phyloP scores from a whole-genome alignment of 2,329 filamentous ascomycete species.

The Hymenoscyphus scutula region DNA sequence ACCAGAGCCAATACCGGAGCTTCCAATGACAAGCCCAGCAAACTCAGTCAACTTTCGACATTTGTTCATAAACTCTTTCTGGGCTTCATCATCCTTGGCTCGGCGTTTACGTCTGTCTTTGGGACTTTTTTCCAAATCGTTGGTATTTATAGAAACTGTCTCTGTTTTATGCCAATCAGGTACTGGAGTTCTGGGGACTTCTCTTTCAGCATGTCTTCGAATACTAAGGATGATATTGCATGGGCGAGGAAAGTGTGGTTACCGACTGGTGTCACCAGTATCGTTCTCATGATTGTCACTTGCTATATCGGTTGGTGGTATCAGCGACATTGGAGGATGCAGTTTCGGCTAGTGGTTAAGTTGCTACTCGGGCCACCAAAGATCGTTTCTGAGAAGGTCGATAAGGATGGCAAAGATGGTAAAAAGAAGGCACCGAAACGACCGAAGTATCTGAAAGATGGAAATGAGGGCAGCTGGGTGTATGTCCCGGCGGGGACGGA shows the following conservation, averaged over 20 bases:
- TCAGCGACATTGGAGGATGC: conserved; percentile 13
- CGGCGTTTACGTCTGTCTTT: conserved; percentile 10
- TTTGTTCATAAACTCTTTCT: conserved; percentile 2
- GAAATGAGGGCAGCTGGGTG: background rate
- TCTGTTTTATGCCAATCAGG: conserved; percentile 13
- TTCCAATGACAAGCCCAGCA: background rate
- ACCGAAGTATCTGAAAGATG: background rate
- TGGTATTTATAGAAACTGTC: conserved; percentile 21
- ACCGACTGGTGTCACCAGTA: conserved; percentile 12
- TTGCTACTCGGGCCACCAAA: background rate
- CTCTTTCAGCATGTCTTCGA: conserved; percentile 8
- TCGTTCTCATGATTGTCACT: conserved; percentile 16
- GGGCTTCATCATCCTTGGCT: conserved; percentile 4
- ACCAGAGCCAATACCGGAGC: background rate
- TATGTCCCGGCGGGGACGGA: background rate
- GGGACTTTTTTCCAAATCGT: conserved; percentile 21
- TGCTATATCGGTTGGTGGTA: conserved; percentile 22
- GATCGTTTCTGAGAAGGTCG: background rate
- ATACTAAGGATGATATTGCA: conserved; percentile 10
- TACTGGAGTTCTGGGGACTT: conserved; percentile 10
- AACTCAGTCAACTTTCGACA: background rate
- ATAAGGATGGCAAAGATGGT: background rate
- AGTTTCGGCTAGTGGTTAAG: background rate
- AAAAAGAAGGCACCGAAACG: background rate
- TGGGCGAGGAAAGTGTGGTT: conserved; percentile 18